Evolutionary conservation across 1,284 basidiomycete genomes (phyloP).

Genomic region (Xanthoconium separans): DNA sequence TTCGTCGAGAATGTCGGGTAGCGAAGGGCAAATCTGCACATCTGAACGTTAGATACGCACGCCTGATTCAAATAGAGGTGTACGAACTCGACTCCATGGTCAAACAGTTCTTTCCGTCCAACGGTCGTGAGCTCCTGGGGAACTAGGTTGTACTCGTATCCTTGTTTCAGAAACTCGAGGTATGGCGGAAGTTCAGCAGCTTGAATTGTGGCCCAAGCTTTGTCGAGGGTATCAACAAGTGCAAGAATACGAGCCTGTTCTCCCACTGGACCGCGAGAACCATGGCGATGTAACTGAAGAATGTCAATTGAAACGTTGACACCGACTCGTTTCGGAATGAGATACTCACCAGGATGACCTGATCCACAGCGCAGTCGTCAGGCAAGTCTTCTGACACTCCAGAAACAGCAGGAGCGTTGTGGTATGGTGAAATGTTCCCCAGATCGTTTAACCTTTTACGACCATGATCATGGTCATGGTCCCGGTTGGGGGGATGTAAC

Average conservation of each 20-base stretch:
- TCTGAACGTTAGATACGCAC: conserved; percentile 2
- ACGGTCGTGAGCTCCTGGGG: conserved; percentile 20
- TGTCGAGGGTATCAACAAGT: conserved; percentile 36
- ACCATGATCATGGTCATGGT: background rate
- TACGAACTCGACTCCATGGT: conserved; percentile 22
- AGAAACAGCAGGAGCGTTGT: conserved; percentile 32
- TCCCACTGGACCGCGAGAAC: conserved; percentile 26
- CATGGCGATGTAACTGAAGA: conserved; percentile 21
- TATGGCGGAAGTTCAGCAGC: conserved; percentile 32
- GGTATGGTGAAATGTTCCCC: conserved; percentile 41
- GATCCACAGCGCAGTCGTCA: conserved; percentile 42
- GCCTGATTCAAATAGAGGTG: background rate
- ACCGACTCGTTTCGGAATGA: background rate
- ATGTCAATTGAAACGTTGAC: background rate
- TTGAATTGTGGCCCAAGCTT: conserved; percentile 30
- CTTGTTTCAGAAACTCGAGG: conserved; percentile 42
- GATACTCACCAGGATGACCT: conserved; percentile 37
- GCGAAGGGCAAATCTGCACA: conserved; percentile 16
- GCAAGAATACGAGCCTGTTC: conserved; percentile 32
- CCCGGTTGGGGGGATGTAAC: background rate
- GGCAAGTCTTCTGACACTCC: conserved; percentile 38
- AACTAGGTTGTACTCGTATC: conserved; percentile 35
- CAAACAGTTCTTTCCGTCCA: conserved; percentile 18
- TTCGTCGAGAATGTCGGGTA: conserved; percentile 29
- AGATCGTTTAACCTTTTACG: conserved; percentile 21